phyloP scores from a whole-genome alignment of 169 alveolate species.

The Cyclospora cayetanensis region DNA sequence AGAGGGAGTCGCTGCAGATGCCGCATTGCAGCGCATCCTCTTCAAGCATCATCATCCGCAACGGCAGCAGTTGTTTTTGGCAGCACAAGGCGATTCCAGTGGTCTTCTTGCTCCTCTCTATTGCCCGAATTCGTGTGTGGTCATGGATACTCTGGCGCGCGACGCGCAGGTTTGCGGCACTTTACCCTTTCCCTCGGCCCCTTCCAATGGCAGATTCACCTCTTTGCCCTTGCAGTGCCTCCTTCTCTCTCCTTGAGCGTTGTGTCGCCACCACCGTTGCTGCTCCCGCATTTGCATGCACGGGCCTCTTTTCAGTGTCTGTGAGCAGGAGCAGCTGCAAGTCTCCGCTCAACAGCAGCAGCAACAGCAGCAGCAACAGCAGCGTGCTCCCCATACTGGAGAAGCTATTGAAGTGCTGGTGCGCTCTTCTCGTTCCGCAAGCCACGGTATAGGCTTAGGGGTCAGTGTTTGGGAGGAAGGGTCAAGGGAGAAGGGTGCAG shows the following conservation, averaged over 20 bases:
- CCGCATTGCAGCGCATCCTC: conserved; percentile 22
- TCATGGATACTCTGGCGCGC: neutral
- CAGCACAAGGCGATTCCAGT: neutral
- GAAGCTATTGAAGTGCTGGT: conserved; percentile 2
- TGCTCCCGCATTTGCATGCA: conserved; percentile 1
- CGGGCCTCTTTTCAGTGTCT: neutral
- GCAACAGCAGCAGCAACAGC: neutral
- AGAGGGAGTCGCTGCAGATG: conserved; percentile 39
- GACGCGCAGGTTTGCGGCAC: neutral
- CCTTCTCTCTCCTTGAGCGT: neutral
- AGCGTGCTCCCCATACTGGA: neutral
- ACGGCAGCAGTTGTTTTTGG: neutral
- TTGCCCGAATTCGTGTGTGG: conserved; percentile 6
- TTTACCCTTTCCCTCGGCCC: neutral
- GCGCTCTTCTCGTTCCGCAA: no score
- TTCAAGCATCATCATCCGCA: conserved; percentile 9
- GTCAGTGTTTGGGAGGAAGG: neutral
- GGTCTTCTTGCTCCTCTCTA: conserved; percentile 18
- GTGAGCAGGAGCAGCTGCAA: conserved; percentile 21
- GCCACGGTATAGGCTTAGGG: neutral
- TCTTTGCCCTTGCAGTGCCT: neutral
- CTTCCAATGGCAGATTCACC: neutral
- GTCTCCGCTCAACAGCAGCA: neutral
- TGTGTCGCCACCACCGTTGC: neutral
- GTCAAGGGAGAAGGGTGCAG: neutral